Conservation (phyloP, 2,329 filamentous ascomycete species). For the Calonectria crousiana region DNA sequence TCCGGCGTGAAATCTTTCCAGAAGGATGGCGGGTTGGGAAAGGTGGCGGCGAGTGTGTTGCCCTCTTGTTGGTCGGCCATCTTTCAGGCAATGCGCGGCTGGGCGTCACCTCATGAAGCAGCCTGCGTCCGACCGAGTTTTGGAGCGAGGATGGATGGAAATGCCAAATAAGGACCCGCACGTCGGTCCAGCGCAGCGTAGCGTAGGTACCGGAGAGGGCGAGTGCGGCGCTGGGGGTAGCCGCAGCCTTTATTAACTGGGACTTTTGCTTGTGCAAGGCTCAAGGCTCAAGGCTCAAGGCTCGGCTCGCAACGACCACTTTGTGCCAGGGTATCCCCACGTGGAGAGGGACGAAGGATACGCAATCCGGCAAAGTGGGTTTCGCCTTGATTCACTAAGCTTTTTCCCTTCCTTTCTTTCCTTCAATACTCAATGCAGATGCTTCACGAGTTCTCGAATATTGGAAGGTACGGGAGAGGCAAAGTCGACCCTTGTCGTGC, state of each 20-base stretch:
- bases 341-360: neutral
- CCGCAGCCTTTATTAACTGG: neutral
- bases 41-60: slow-evolving; percentile 71
- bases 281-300: too few relatives aligned
- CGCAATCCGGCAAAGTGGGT: neutral
- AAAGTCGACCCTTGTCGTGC: neutral
- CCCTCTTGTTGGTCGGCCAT: slow-evolving; percentile 72
- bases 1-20: slow-evolving; percentile 88
- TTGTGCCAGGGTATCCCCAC: slow-evolving; percentile 3
- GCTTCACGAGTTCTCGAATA: neutral
- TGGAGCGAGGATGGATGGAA: neutral
- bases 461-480: too few relatives aligned
- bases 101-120: slow-evolving; percentile 30
- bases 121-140: neutral
- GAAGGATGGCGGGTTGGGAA: slow-evolving; percentile 89
- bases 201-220: neutral
- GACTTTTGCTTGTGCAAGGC: slow-evolving; percentile 3
- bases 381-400: neutral
- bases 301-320: neutral
- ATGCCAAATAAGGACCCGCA: neutral
- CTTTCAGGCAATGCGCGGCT: slow-evolving; percentile 27
- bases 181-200: neutral
- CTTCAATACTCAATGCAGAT: neutral
- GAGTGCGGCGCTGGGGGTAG: neutral
- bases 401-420: neutral